Evolutionary conservation across 2,329 filamentous ascomycete species (phyloP).

Genomic region (Talaromyces verruculosus): DNA sequence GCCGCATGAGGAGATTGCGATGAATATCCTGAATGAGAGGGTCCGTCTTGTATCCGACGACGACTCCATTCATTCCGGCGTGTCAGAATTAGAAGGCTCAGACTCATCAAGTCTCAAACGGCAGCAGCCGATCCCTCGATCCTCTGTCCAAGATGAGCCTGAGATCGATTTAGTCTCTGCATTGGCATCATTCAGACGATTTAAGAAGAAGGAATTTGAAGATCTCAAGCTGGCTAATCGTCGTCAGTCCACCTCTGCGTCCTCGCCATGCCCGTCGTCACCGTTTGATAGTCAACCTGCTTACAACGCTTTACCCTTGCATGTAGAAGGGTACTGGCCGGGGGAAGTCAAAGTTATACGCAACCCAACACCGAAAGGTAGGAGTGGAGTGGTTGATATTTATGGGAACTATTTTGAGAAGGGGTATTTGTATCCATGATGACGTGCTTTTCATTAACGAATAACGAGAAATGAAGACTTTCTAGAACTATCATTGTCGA

Average conservation of each 20-base stretch:
- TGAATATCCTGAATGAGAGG: slow-evolving; percentile 45
- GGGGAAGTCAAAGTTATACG: slow-evolving; percentile 60
- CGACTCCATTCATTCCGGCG: slow-evolving; percentile 23
- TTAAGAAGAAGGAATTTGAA: slow-evolving; percentile 53
- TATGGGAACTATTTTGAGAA: slow-evolving; percentile 57
- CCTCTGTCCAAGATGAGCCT: slow-evolving; percentile 21
- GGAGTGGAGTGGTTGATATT: slow-evolving; percentile 50
- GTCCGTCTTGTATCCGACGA: slow-evolving; percentile 42
- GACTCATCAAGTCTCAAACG: not conserved
- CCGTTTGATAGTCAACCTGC: slow-evolving; percentile 26
- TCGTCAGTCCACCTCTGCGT: slow-evolving; percentile 18
- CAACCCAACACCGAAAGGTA: slow-evolving; percentile 39
- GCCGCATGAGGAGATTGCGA: slow-evolving; percentile 44
- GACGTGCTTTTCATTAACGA: not conserved
- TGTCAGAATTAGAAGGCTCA: slow-evolving; percentile 23
- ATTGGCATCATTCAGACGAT: slow-evolving; percentile 55
- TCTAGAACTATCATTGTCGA: not conserved
- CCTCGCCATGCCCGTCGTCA: not conserved
- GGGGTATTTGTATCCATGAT: slow-evolving; percentile 52
- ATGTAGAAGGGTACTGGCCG: slow-evolving; percentile 60
- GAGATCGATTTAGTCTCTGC: slow-evolving; percentile 54
- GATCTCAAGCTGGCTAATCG: slow-evolving; percentile 30
- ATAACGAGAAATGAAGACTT: not conserved
- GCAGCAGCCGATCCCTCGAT: slow-evolving; percentile 12
- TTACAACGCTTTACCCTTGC: slow-evolving; percentile 33